These are phyloP conservation scores for Didymella arachidicola DNA, from an alignment of 2,329 filamentous ascomycete genomes.

Conservation along the genomic window DNA sequence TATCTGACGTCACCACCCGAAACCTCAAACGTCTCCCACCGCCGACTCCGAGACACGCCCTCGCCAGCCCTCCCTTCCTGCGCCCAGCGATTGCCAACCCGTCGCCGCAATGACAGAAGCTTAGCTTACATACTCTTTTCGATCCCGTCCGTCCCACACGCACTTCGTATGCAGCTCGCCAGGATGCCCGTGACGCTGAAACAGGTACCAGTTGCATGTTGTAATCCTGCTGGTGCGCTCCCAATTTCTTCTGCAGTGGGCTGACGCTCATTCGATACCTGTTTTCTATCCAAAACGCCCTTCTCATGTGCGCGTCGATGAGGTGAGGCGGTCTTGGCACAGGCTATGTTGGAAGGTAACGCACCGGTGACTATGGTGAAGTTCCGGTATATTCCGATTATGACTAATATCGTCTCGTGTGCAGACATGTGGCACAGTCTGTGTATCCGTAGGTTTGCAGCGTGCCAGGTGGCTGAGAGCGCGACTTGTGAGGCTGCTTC, in stretches of 20 bases:
- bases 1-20: constrained; percentile 7
- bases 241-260: neutral
- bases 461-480: neutral
- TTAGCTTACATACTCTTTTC: constrained; percentile 8
- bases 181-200: constrained; percentile 4
- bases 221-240: neutral
- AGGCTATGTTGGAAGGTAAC: constrained; percentile 6
- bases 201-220: constrained; percentile 18
- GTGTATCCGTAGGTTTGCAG: neutral
- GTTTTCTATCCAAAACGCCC: constrained; percentile 7
- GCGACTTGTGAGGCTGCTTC: neutral
- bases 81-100: constrained; percentile 11
- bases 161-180: neutral
- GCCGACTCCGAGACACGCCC: constrained; percentile 10
- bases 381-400: constrained; percentile 4
- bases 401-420: constrained; percentile 2
- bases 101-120: constrained; percentile 19
- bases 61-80: neutral
- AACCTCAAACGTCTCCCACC: constrained; percentile 1
- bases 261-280: constrained; percentile 12
- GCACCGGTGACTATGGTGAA: constrained; percentile 11
- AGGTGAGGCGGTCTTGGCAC: constrained; percentile 10
- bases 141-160: neutral
- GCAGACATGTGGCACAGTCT: neutral
- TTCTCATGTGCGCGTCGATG: constrained; percentile 7